Conservation (phyloP, 2,329 filamentous ascomycete genomes). For the Fusarium secorum region DNA sequence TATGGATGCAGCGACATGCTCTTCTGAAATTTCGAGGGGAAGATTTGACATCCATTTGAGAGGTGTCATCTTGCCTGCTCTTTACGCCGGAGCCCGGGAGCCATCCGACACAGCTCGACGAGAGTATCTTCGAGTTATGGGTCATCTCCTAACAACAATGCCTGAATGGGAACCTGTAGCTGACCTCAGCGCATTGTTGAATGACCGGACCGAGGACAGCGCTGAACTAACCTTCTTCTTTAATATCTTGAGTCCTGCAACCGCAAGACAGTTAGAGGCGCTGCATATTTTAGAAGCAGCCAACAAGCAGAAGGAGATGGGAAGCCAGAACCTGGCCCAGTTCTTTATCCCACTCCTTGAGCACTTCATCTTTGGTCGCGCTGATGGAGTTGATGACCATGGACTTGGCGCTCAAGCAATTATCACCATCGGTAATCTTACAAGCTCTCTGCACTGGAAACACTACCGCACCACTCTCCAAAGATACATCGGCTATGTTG, state of each 20-base stretch:
- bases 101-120: constrained; percentile 83
- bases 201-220: constrained; percentile 68
- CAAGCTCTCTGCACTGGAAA: constrained; percentile 83
- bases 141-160: constrained; percentile 76
- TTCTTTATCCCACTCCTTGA: constrained; percentile 92
- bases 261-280: constrained; percentile 84
- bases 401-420: constrained; percentile 87
- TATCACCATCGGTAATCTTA: constrained; percentile 77
- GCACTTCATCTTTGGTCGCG: constrained; percentile 88
- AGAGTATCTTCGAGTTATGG: constrained; percentile 82
- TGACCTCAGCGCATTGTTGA: constrained; percentile 76
- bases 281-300: constrained; percentile 77
- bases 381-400: constrained; percentile 77
- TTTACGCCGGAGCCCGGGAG: constrained; percentile 80
- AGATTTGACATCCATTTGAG: constrained; percentile 67
- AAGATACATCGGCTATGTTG: constrained; percentile 83
- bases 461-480: constrained; percentile 87
- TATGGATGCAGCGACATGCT: constrained; percentile 62
- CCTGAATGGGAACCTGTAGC: constrained; percentile 73
- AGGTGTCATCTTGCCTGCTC: constrained; percentile 73
- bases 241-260: constrained; percentile 90
- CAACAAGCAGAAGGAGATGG: constrained; percentile 69
- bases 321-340: constrained; percentile 80
- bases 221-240: constrained; percentile 81
- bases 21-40: constrained; percentile 45